Base-by-base conservation (phyloP, 2,329 filamentous ascomycete species). In the Venturia pyrina region DNA sequence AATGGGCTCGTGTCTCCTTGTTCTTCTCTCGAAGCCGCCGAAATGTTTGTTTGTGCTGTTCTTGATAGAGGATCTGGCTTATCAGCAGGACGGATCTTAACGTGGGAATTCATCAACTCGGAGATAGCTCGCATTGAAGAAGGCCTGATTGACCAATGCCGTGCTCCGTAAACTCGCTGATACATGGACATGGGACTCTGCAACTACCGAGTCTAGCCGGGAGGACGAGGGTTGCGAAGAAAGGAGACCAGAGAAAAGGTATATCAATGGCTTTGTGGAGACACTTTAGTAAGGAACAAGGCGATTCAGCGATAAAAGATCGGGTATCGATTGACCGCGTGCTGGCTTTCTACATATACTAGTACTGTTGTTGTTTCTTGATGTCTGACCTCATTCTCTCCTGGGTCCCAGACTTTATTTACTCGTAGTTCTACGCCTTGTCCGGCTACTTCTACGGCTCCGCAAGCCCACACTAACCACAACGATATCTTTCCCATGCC, bases 151-250 rank as follows among this genome's bases (percentile, higher is more conserved):
- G 13, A 19, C 28, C 53, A 59, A 59, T 59, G 32, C 53, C 17
- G 24, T 59, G 53, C 53, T 21, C 28, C 37, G 53, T 17, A 59
- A 37, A 8, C 15, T n/a, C 17, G 53, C 53, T 59, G 53, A 59
- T 53, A 28, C 48, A 53, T 28, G 48, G 48, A 21, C 48, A 15
- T 53, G 44, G 44, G 44, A n/a, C 21, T 53, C 21, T 15, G 32
- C 21, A n/a, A n/a, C 53, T n/a, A 37, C 53, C 53, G 53, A 59
- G 28, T 59, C 53, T 59, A 59, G 53, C 53, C 53, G 53, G 53
- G 53, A 59, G 28, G 53, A n/a, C 17, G 5, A 37, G 8, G n/a
- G 21, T 37, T n/a, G 32, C 5, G 53, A 34, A 5, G 32, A 11
- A 37, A 19, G 32, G 15, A 37, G 28, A 37, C 2, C 17, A 59